Evolutionary conservation across 768 basidiomycete species (phyloP), one percentile per base, ranked within the genome.

Genomic region (Boletus tylopilopsis): DNA sequence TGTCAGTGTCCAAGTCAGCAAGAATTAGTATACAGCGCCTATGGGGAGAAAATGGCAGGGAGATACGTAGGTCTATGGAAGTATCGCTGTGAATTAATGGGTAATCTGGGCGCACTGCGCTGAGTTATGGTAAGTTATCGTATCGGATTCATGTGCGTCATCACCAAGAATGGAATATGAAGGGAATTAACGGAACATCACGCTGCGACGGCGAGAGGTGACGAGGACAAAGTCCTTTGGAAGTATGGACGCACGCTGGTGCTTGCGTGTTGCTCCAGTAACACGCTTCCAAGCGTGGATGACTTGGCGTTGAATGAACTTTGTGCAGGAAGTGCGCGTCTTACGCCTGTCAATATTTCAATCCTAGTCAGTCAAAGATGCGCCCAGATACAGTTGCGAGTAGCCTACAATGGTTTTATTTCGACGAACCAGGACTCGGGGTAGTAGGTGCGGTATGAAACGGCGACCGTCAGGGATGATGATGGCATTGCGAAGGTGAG

Each of bases 151-250:
- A 76, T 61, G 27, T 16, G 11, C 21, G 38, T 49, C 25, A 47
- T 54, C 34, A 43, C n/a, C 23, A n/a, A 33, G 36, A 23, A 21
- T 11, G 19, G 18, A 22, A 30, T 16, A 30, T 37, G 35, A 9
- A 25, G 12, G 27, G 32, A 44, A 37, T 68, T 56, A 71, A 47
- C 60, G 66, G 47, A 68, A 67, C 58, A 73, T 70, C 38, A 76
- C 64, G 63, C 81, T 83, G 47, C 77, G 79, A 50, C 81, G 74
- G 47, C 76, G 73, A 29, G 69, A 62, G 10, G 77, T 84, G 57
- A 86, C 72, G 51, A 85, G 71, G 57, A 84, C 75, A 62, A 85
- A 85, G 61, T 82, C 82, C 21, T 75, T 73, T 25, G 79, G 76
- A 41, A 83, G 69, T 59, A 77, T 62, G 3, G 84, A 82, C 6